A percentile compares a stretch with the other conserved stretches of the same genome.
Evolutionary conservation across 176 grass and related monocot species (phyloP).

Genomic region (Carex littledalei): DNA sequence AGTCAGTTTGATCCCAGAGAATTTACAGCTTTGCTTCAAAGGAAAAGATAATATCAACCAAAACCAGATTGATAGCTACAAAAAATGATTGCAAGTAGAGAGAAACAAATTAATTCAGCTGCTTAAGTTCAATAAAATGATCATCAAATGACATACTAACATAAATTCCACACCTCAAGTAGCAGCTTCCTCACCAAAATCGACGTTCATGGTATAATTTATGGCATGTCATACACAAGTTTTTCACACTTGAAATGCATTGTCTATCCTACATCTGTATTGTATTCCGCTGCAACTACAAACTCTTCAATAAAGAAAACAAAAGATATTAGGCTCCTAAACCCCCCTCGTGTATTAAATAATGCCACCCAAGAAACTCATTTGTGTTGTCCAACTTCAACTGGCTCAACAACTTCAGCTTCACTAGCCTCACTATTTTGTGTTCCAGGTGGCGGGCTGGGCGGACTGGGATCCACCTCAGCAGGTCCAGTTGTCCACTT

Average conservation of each 20-base stretch:
- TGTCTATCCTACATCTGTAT: background rate
- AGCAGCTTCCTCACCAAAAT: background rate
- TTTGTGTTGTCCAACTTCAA: constrained; percentile 41
- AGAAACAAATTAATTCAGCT: background rate
- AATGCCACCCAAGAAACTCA: constrained; percentile 11
- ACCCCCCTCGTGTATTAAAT: background rate
- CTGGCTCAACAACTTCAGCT: constrained; percentile 62
- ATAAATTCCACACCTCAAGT: background rate
- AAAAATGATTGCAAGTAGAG: background rate
- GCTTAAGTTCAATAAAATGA: background rate
- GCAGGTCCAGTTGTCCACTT: constrained; percentile 41
- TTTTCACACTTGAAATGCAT: background rate
- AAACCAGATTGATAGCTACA: background rate
- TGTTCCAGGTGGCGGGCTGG: background rate
- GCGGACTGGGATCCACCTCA: constrained; percentile 3
- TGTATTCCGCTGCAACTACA: background rate
- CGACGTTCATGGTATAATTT: background rate
- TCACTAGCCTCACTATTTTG: constrained; percentile 30
- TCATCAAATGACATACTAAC: background rate
- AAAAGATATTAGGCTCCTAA: background rate
- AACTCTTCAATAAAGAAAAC: background rate
- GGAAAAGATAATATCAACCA: background rate
- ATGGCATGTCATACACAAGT: background rate
- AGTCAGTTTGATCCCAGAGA: background rate
- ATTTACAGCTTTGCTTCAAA: background rate